These are phyloP conservation scores for Cyclotella choctawhatcheeana DNA, from an alignment of 108 stramenopile genomes.

Conservation along the genomic window DNA sequence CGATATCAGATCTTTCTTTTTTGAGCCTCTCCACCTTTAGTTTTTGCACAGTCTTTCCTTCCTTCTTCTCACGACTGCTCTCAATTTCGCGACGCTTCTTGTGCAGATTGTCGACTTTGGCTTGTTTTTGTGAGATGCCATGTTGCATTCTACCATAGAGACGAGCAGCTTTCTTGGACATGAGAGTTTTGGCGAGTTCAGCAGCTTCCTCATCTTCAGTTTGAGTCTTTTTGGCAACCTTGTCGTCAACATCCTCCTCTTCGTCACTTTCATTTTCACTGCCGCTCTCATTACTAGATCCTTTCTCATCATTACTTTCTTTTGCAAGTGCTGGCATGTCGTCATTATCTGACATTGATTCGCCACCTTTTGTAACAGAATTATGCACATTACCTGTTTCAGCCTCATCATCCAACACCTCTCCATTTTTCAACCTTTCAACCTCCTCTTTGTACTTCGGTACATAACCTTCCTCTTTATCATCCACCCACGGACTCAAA, in stretches of 20 bases:
- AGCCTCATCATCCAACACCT: slow-evolving; percentile 53
- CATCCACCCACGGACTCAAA: slow-evolving; percentile 98
- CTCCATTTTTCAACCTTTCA: slow-evolving; percentile 86
- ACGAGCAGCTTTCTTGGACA: slow-evolving; percentile 92
- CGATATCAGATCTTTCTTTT: slow-evolving; percentile 35
- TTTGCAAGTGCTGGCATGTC: slow-evolving; percentile 11
- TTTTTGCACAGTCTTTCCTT: slow-evolving; percentile 69
- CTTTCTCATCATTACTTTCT: slow-evolving; percentile 32
- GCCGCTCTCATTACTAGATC: slow-evolving; percentile 54
- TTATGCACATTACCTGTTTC: slow-evolving; percentile 44
- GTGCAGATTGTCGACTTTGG: slow-evolving; percentile 80
- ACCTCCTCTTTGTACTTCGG: slow-evolving; percentile 97
- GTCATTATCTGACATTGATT: slow-evolving; percentile 36
- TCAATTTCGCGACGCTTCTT: slow-evolving; percentile 78
- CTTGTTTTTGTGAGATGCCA: slow-evolving; percentile 85
- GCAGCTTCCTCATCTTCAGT: slow-evolving; percentile 82
- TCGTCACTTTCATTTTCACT: slow-evolving; percentile 46
- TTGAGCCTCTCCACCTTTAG: slow-evolving; percentile 77
- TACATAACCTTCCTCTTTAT: slow-evolving; percentile 97
- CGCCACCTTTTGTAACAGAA: slow-evolving; percentile 50
- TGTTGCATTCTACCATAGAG: slow-evolving; percentile 94
- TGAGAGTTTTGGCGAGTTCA: slow-evolving; percentile 90
- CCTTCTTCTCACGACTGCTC: slow-evolving; percentile 55
- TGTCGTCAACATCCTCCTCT: slow-evolving; percentile 48
- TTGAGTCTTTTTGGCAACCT: slow-evolving; percentile 54